Evolutionary conservation across 805 yeast genomes (phyloP).

Genomic region (Cyberlindnera suaveolens): DNA sequence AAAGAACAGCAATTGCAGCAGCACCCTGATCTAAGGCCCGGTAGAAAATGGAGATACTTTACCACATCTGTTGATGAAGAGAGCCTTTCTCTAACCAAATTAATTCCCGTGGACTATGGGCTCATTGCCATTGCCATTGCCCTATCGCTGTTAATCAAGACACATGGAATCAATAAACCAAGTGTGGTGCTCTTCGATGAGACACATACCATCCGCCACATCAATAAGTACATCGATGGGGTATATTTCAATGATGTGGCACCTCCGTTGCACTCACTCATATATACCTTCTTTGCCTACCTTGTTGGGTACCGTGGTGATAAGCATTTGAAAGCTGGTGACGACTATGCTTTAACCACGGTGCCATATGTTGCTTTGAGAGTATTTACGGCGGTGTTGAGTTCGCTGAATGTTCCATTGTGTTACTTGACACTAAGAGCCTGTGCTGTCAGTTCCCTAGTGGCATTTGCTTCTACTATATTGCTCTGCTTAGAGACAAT

Average conservation of each 20-base stretch:
- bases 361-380: slow-evolving; percentile 54
- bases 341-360: slow-evolving; percentile 7
- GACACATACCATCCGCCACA: slow-evolving; percentile 34
- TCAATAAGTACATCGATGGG: slow-evolving; percentile 44
- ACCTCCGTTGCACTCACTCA: slow-evolving; percentile 63
- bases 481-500: slow-evolving; percentile 57
- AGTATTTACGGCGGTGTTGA: slow-evolving; percentile 47
- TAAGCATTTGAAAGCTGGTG: slow-evolving; percentile 12
- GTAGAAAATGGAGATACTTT: background rate
- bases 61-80: slow-evolving; percentile 12
- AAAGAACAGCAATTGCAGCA: background rate
- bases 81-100: slow-evolving; percentile 8
- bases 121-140: slow-evolving; percentile 12
- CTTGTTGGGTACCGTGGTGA: slow-evolving; percentile 46
- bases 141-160: slow-evolving; percentile 16
- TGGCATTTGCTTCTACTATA: slow-evolving; percentile 45
- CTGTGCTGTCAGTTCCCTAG: slow-evolving; percentile 44
- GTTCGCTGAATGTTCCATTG: slow-evolving; percentile 46
- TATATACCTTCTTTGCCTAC: slow-evolving; percentile 48
- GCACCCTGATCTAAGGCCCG: background rate
- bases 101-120: slow-evolving; percentile 5
- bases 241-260: slow-evolving; percentile 64
- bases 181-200: slow-evolving; percentile 43
- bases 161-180: slow-evolving; percentile 14
- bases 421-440: slow-evolving; percentile 50